A percentile compares a stretch with the other conserved stretches of the same genome.
These are phyloP conservation scores for Fusarium coffeatum DNA, from an alignment of 2,329 filamentous ascomycete species.

Conservation along the genomic window DNA sequence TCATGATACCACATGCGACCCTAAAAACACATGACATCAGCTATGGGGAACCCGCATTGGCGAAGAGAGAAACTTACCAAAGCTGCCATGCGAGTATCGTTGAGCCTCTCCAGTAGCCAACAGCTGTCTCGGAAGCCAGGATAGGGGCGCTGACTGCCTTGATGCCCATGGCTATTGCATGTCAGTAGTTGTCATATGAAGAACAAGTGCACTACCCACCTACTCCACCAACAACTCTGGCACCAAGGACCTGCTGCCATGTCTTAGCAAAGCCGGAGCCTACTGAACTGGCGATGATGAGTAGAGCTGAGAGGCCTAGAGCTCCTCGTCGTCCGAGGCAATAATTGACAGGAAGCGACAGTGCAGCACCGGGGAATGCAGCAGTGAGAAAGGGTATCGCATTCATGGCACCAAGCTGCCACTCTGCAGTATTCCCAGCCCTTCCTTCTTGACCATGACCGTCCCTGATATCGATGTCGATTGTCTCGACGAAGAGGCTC, in stretches of 20 bases:
- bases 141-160: slow-evolving; percentile 62
- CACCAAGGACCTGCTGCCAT: slow-evolving; percentile 50
- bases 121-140: slow-evolving; percentile 59
- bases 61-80: slow-evolving; percentile 48
- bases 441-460: neutral
- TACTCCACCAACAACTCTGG: slow-evolving; percentile 42
- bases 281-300: slow-evolving; percentile 54
- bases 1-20: slow-evolving; percentile 44
- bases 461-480: slow-evolving; percentile 17
- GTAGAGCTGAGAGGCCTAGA: slow-evolving; percentile 52
- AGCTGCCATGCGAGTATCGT: slow-evolving; percentile 61
- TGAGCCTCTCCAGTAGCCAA: slow-evolving; percentile 61
- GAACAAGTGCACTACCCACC: neutral
- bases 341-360: slow-evolving; percentile 54
- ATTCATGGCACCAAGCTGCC: slow-evolving; percentile 50
- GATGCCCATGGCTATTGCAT: slow-evolving; percentile 57
- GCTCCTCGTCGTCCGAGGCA: slow-evolving; percentile 54
- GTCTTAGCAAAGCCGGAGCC: slow-evolving; percentile 48
- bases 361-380: slow-evolving; percentile 51
- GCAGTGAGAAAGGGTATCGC: slow-evolving; percentile 53
- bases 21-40: slow-evolving; percentile 2
- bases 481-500: slow-evolving; percentile 45
- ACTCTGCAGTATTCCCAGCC: neutral
- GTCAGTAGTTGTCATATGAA: neutral
- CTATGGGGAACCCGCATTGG: neutral